Conservation (phyloP, 2,329 filamentous ascomycete species). For the Alternaria triticina region DNA sequence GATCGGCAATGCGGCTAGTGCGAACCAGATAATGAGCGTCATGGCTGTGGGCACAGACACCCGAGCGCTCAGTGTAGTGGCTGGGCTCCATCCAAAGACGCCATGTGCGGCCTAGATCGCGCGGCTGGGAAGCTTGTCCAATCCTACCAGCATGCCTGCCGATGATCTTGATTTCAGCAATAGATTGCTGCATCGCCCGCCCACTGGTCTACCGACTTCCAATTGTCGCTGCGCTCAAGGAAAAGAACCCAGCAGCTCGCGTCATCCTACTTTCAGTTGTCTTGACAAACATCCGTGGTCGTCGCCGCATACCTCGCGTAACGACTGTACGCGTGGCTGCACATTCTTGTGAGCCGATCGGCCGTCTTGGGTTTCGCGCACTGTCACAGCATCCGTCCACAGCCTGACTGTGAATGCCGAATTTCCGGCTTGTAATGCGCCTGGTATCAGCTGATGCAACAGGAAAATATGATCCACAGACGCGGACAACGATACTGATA, state of each 20-base stretch:
- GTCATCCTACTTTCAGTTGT: neutral
- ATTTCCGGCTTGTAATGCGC: neutral
- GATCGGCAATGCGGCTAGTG: slow-evolving; percentile 12
- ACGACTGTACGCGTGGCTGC: neutral
- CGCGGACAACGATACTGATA: neutral
- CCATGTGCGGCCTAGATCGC: slow-evolving; percentile 14
- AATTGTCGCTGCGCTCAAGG: neutral
- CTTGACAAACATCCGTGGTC: neutral
- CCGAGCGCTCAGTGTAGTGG: slow-evolving; percentile 17
- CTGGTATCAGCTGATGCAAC: neutral
- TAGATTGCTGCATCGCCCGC: neutral
- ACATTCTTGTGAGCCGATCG: slow-evolving; percentile 10
- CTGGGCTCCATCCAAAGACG: slow-evolving; percentile 6
- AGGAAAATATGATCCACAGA: neutral
- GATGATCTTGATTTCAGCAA: neutral
- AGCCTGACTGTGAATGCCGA: neutral
- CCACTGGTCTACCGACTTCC: neutral
- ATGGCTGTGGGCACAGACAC: slow-evolving; percentile 3
- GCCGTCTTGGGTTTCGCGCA: slow-evolving; percentile 12
- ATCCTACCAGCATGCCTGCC: slow-evolving; percentile 5
- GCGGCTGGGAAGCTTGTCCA: slow-evolving; percentile 1
- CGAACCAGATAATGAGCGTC: slow-evolving; percentile 2
- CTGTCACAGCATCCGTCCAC: slow-evolving; percentile 2
- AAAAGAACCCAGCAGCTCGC: neutral
- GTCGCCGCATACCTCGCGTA: neutral